Conservation (phyloP, 257 asterid species). For the Scutellaria baicalensis region DNA sequence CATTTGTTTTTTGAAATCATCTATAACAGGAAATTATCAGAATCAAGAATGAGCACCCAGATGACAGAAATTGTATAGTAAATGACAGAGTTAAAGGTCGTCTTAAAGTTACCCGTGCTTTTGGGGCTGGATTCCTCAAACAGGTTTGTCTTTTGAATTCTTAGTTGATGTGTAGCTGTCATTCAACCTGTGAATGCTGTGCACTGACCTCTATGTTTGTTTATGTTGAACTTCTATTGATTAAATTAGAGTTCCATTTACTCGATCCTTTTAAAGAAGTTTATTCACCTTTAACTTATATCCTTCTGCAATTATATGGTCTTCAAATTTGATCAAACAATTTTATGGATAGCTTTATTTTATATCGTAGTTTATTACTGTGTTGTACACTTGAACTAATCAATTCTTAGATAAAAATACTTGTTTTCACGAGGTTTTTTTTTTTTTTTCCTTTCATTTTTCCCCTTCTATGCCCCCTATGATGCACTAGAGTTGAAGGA, state of each 20-base stretch:
- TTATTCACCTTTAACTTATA: not conserved
- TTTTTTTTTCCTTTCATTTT: too few species aligned
- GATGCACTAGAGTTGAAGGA: not conserved
- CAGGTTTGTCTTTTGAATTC: constrained; percentile 45
- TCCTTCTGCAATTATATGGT: not conserved
- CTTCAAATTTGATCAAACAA: not conserved
- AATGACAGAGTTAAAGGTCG: constrained; percentile 95
- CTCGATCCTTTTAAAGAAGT: constrained; percentile 1
- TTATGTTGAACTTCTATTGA: not conserved
- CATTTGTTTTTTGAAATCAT: not conserved
- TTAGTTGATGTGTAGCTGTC: not conserved
- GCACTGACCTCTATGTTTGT: not conserved
- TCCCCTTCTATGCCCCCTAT: not conserved
- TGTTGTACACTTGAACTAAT: not conserved
- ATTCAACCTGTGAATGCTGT: not conserved
- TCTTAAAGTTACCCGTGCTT: constrained; percentile 95
- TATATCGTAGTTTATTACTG: not conserved
- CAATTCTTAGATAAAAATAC: not conserved
- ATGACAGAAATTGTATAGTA: constrained; percentile 86
- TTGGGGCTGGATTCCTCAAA: constrained; percentile 98
- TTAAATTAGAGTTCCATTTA: not conserved
- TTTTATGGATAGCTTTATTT: not conserved
- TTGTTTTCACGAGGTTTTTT: too few species aligned
- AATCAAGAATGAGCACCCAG: constrained; percentile 95
- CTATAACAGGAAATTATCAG: constrained; percentile 69